phyloP scores from a whole-genome alignment of 1,284 basidiomycete species.

The Puccinia sorghi region DNA sequence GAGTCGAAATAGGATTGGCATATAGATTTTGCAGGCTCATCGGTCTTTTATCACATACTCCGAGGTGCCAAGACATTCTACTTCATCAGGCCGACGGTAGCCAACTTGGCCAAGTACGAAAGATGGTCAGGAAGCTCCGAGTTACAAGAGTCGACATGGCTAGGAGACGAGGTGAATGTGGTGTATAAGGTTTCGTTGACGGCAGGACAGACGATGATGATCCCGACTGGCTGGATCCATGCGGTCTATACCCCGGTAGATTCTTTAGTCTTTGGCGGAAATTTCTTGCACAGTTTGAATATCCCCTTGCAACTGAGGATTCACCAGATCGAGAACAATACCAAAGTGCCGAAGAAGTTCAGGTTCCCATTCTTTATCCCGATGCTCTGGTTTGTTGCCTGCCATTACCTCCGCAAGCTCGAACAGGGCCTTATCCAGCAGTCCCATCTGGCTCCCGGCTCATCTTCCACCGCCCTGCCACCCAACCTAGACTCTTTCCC shows the following conservation, averaged over 20 bases:
- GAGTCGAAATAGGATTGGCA: slow-evolving; percentile 77
- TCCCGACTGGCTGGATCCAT: slow-evolving; percentile 96
- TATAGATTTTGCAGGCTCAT: slow-evolving; percentile 90
- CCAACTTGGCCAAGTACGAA: slow-evolving; percentile 84
- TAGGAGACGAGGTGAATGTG: slow-evolving; percentile 84
- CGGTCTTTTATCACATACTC: slow-evolving; percentile 72
- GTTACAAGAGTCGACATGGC: slow-evolving; percentile 80
- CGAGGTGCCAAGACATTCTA: slow-evolving; percentile 74
- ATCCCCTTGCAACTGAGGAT: slow-evolving; percentile 74
- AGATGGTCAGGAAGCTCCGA: slow-evolving; percentile 81
- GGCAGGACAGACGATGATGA: slow-evolving; percentile 65
- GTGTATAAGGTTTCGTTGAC: slow-evolving; percentile 71
- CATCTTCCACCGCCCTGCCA: background rate
- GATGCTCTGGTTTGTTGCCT: slow-evolving; percentile 59
- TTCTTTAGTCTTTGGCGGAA: slow-evolving; percentile 93
- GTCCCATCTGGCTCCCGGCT: background rate
- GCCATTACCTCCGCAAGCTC: slow-evolving; percentile 50
- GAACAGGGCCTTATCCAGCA: background rate
- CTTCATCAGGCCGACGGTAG: slow-evolving; percentile 84
- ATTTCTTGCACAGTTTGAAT: slow-evolving; percentile 86
- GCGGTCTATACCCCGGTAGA: slow-evolving; percentile 90
- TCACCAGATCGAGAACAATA: slow-evolving; percentile 85
- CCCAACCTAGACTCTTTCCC: slow-evolving; percentile 26
- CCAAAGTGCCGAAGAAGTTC: slow-evolving; percentile 91
- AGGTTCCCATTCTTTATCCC: slow-evolving; percentile 70